Base-by-base conservation (phyloP, 192 early-diverging fungal genomes). In the Borealophlyctis nickersoniae region DNA sequence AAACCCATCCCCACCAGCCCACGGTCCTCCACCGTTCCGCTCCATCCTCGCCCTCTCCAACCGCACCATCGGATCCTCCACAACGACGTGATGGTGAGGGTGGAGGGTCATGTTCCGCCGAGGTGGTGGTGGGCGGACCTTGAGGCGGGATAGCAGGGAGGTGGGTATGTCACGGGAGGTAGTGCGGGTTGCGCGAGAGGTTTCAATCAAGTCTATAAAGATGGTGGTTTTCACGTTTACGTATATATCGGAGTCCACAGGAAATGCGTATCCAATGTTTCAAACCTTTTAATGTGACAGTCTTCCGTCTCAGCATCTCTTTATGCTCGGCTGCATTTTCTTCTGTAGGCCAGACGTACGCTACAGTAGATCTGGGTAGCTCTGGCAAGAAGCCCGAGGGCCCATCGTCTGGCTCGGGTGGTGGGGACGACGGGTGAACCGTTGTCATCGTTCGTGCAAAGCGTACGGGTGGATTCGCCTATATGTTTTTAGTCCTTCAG, bases 91-190 rank as follows among this genome's bases (percentile, higher is more conserved):
- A 54, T 67, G 67, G 23, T 70, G 58, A 5, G 49, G 49, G n/a
- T 57, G 62, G 22, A 63, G 52, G 24, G 35, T 54, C 2, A 13
- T 5, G 4, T 26, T 22, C 22, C 64, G 56, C 11, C 53, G 51
- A 28, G 66, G 56, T 52, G 59, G 34, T 23, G 76, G 75, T 27
- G 78, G 73, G 31, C 67, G 73, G 24, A 76, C 75, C 56, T 77
- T 81, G 29, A 81, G 77, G 11, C 56, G 64, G 13, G 66, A 14
- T 5, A 72, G 67, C 4, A 81, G 69, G 2, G 70, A 58, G 24
- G 52, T 54, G 19, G 75, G 79, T 29, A 78, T 69, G 14, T 70
- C 64, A 14, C 39, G 39, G 26, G 71, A 49, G 23, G 51, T 67
- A 7, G 56, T 29, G 23, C 78, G 71, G 16, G 78, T 62, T 22